Evolutionary conservation across 169 alveolate species (phyloP), one percentile per base, ranked within the genome.

Genomic region (Babesia sp.): DNA sequence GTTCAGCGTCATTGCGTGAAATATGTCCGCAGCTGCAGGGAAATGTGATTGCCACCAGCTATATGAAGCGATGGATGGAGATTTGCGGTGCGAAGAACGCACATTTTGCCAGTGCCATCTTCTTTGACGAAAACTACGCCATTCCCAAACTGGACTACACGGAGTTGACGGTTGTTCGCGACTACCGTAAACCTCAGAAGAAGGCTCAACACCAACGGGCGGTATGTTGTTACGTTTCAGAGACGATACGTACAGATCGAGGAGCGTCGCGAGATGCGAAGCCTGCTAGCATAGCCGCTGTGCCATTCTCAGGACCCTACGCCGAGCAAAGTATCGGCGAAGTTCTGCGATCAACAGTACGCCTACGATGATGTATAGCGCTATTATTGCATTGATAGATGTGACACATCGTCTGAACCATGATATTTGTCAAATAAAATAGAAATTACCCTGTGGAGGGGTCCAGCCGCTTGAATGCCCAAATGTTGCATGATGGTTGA

Each of bases 401-500:
- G 87, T 79, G 1, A 50, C 83, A 36, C 87, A 79, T 0, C 60
- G 55, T 55, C 87, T 70, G 55, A 22, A 55, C 22, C 54, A 4
- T 0, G 3, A 28, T 55, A 9, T 2, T 0, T 16, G 0, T 31
- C 4, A 1, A 28, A 2, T 11, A 18, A 14, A 4, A 1, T 8
- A 2, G 16, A 16, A 34, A 39, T n/a, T 55, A 77, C 86, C 86
- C 81, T 8, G 84, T 84, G 24, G 68, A 84, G 31, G 61, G 66
- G 20, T 89, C 85, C 58, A 84, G 60, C 36, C 83, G 60, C 67
- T 89, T 85, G 71, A 89, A 83, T 45, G 70, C 64, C 93, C 93
- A 89, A 18, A 89, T 73, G 22, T 79, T 82, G 59, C 93, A 89
- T 34, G 64, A 70, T 16, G 93, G 93, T 45, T 89, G 71, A n/a